These are phyloP conservation scores for maize (Zea mays) DNA, from an alignment of 176 grass and related monocot species.

Conservation along the genomic window DNA sequence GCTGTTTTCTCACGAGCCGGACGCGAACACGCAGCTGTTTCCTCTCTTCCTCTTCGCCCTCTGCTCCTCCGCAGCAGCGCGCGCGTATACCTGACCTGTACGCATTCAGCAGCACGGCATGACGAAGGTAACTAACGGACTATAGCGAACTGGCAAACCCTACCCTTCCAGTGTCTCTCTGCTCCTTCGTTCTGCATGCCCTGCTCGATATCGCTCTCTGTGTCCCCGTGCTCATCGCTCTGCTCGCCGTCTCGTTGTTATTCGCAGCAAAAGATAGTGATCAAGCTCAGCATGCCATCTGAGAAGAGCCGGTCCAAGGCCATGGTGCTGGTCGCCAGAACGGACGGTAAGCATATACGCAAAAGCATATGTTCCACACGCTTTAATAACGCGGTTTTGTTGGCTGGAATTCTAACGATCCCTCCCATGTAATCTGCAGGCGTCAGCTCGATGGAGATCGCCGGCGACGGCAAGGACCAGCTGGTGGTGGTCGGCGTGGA, in stretches of 20 bases:
- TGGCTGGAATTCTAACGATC: too few relatives aligned
- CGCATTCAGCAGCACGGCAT: neutral
- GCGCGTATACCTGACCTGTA: neutral
- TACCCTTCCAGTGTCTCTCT: neutral
- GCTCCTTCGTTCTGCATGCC: too few relatives aligned
- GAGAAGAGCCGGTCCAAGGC: constrained; percentile 36
- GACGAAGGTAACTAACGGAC: too few relatives aligned
- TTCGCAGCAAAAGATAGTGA: constrained; percentile 63
- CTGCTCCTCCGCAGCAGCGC: neutral
- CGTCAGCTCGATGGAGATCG: constrained; percentile 38
- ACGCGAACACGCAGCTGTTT: too few relatives aligned
- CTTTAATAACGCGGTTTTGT: too few relatives aligned
- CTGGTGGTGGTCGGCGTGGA: constrained; percentile 44
- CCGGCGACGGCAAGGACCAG: constrained; percentile 44
- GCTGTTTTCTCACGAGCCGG: too few relatives aligned
- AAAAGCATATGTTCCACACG: too few relatives aligned
- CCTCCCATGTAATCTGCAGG: constrained; percentile 1
- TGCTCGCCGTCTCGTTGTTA: neutral
- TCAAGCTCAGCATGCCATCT: constrained; percentile 43
- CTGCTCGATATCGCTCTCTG: neutral
- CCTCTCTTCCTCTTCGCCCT: neutral
- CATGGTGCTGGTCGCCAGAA: constrained; percentile 40
- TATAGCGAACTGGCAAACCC: neutral
- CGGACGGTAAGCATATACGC: constrained; percentile 14
- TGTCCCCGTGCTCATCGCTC: neutral